Conservation (phyloP, 495 filamentous ascomycete genomes). For the Pyrenula aspistea region DNA sequence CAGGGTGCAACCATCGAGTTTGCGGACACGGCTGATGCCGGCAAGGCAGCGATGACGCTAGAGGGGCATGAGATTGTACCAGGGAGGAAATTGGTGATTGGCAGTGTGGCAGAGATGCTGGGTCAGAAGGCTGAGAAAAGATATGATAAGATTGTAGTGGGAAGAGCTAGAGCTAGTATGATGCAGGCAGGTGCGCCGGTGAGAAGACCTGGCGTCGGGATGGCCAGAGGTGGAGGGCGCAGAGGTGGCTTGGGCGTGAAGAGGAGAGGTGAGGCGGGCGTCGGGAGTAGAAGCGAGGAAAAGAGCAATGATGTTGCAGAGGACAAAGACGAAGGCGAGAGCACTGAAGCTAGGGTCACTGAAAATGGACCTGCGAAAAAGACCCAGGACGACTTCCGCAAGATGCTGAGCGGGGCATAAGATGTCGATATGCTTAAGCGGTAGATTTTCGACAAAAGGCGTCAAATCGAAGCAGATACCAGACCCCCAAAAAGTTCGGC, state of each 20-base stretch:
- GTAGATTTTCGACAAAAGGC: too few species aligned
- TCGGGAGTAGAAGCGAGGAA: conserved; percentile 21
- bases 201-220: conserved; percentile 48
- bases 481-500: too few species aligned
- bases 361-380: conserved; percentile 35
- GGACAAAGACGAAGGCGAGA: conserved; percentile 10
- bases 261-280: conserved; percentile 34
- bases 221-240: conserved; percentile 28
- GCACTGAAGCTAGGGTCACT: too few species aligned
- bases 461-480: too few species aligned
- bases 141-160: conserved; percentile 30
- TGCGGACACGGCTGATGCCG: conserved; percentile 51
- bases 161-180: conserved; percentile 28
- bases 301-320: conserved; percentile 16
- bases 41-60: conserved; percentile 62
- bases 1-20: conserved; percentile 85
- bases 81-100: conserved; percentile 55
- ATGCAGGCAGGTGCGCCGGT: conserved; percentile 30
- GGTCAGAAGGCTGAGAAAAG: conserved; percentile 43
- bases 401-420: conserved; percentile 36
- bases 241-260: conserved; percentile 44
- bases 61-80: conserved; percentile 57
- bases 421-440: too few species aligned
- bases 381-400: conserved; percentile 83
- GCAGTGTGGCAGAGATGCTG: conserved; percentile 58